Base-by-base conservation (phyloP, 345 rosid genomes). In the Eucalyptus viminalis region DNA sequence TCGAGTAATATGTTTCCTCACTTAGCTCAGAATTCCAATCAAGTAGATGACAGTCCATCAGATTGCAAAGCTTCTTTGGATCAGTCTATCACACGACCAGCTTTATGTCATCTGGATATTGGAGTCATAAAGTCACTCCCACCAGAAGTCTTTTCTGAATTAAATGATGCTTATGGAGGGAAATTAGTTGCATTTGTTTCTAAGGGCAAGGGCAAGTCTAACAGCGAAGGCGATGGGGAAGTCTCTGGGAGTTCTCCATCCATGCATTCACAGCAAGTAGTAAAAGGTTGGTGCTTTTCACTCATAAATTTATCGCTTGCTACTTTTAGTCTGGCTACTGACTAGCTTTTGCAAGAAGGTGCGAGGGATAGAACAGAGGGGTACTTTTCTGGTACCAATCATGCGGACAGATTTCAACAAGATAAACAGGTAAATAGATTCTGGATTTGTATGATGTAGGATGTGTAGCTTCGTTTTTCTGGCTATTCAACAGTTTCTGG, bases 71-170 rank as follows among this genome's bases (percentile, higher is more conserved):
- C 89, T 65, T 50, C 80, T 90, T 89, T 62, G 15, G 90, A 89
- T 91, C 92, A 88, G 90, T 91, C 87, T 80, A 87, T 91, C 86
- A 93, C 92, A 49, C 92, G 93, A 86, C 99, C 99, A 65, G 93
- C 95, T 80, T 89, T 97, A 90, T 91, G 92, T 87, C 91, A 95
- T 89, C 99, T 97, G 86, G 99, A 97, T 90, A 87, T 97, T 92
- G 98, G 93, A 90, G 97, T 97, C 87, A 88, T 97, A 87, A 94
- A 95, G 93, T 93, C 92, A 93, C 99, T 97, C 91, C 99, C 99
- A 87, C 90, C 95, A 40, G 99, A 97, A 87, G 91, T 97, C 83
- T 92, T 97, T 88, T 90, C 95, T 27, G 99, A 97, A 92, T 87
- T 97, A 92, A 96, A 97, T 95, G 96, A 90, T 89, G 94, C 92